Evolutionary conservation across 2,329 filamentous ascomycete genomes (phyloP).

Genomic region (Blumeria hordei): DNA sequence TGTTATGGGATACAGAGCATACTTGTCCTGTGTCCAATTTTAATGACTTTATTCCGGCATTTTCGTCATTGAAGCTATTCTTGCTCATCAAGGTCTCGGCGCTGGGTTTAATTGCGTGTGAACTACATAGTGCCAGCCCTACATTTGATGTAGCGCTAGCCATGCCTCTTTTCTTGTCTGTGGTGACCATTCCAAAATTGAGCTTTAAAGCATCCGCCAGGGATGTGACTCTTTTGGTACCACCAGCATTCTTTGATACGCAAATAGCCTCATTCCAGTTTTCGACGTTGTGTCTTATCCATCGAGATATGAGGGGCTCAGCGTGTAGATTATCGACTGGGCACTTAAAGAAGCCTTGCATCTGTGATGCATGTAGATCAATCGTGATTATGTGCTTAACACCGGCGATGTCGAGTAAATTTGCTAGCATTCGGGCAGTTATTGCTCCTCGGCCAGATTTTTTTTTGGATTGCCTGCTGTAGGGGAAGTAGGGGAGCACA

Average conservation of each 20-base stretch:
- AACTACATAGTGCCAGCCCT: no score
- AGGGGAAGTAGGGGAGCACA: constrained; percentile 41
- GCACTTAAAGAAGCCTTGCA: constrained; percentile 97
- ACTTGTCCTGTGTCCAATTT: neutral
- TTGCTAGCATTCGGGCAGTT: constrained; percentile 89
- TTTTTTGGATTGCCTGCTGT: constrained; percentile 97
- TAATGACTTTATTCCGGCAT: neutral
- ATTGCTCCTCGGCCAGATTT: constrained; percentile 93
- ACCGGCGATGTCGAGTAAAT: constrained; percentile 76
- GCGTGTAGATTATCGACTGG: constrained; percentile 94
- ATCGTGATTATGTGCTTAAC: constrained; percentile 96
- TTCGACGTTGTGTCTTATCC: constrained; percentile 74
- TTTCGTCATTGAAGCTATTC: neutral
- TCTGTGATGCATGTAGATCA: constrained; percentile 90
- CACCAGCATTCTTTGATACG: constrained; percentile 93
- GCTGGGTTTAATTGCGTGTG: neutral
- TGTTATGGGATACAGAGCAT: neutral
- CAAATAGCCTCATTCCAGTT: constrained; percentile 84
- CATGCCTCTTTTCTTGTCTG: constrained; percentile 42
- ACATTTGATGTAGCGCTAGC: constrained; percentile 1
- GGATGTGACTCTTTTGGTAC: constrained; percentile 90
- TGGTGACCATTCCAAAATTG: constrained; percentile 92
- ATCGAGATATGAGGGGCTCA: constrained; percentile 81
- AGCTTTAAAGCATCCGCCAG: constrained; percentile 88
- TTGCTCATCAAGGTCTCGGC: neutral